A percentile compares a stretch with the other conserved stretches of the same genome.
These are phyloP conservation scores for Hypomontagnella monticulosa DNA, from an alignment of 495 filamentous ascomycete species.

Conservation along the genomic window DNA sequence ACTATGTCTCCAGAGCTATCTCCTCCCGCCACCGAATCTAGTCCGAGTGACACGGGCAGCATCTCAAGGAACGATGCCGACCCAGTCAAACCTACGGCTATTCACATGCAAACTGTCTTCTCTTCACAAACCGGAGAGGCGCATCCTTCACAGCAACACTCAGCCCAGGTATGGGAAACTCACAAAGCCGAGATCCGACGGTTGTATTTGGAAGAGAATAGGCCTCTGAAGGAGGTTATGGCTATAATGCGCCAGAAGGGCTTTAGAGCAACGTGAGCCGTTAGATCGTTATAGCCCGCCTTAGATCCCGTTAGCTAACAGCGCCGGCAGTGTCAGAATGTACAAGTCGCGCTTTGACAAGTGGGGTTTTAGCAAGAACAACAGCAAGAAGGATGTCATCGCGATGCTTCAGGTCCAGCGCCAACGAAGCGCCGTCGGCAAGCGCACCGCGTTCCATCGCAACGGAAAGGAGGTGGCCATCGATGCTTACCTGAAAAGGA, in stretches of 20 bases:
- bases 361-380: slow-evolving; percentile 49
- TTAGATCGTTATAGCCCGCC: neutral
- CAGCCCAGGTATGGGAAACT: slow-evolving; percentile 47
- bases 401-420: slow-evolving; percentile 51
- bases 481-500: slow-evolving; percentile 50
- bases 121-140: slow-evolving; percentile 47
- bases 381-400: slow-evolving; percentile 49
- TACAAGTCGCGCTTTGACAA: slow-evolving; percentile 50
- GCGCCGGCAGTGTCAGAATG: slow-evolving; percentile 42
- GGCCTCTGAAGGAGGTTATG: slow-evolving; percentile 50
- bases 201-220: slow-evolving; percentile 48
- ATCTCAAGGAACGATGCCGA: slow-evolving; percentile 34
- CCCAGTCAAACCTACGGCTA: slow-evolving; percentile 33
- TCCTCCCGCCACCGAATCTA: slow-evolving; percentile 35
- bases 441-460: slow-evolving; percentile 49
- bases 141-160: slow-evolving; percentile 46
- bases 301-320: slow-evolving; percentile 28
- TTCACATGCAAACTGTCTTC: slow-evolving; percentile 46
- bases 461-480: slow-evolving; percentile 50
- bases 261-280: slow-evolving; percentile 51
- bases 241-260: slow-evolving; percentile 48
- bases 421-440: slow-evolving; percentile 50
- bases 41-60: slow-evolving; percentile 24
- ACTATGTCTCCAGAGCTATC: slow-evolving; percentile 34
- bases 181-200: slow-evolving; percentile 48